These are phyloP conservation scores for Aureobasidium musti DNA, from an alignment of 2,329 filamentous ascomycete species.

Conservation along the genomic window DNA sequence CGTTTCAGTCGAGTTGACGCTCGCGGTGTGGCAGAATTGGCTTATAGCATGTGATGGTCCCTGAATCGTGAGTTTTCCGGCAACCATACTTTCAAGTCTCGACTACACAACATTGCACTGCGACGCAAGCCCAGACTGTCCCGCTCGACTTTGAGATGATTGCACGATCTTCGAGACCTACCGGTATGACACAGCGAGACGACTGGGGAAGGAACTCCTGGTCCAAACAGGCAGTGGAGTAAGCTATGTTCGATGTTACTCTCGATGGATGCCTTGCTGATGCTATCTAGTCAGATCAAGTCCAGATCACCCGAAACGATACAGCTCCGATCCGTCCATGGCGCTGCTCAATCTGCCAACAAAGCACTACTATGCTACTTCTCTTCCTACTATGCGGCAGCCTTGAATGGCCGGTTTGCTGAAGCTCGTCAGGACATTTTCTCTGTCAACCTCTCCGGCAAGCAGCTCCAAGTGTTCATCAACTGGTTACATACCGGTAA, in stretches of 20 bases:
- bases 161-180: background rate
- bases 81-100: background rate
- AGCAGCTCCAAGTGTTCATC: background rate
- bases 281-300: background rate
- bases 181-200: background rate
- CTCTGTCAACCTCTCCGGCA: background rate
- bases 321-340: background rate
- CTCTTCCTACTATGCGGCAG: constrained; percentile 10
- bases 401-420: background rate
- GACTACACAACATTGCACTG: background rate
- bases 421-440: background rate
- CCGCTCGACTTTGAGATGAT: background rate
- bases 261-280: background rate
- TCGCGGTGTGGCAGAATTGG: no score
- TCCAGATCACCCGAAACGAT: background rate
- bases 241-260: background rate
- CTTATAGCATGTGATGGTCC: background rate
- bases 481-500: constrained; percentile 11
- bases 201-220: background rate
- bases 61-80: background rate
- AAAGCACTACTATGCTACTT: constrained; percentile 22
- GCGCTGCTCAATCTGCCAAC: background rate
- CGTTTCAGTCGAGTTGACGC: background rate
- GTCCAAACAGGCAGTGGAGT: constrained; percentile 2
- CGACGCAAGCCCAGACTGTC: background rate